Evolutionary conservation across 768 basidiomycete species (phyloP).

Genomic region (Amanita pseudoporphyria): DNA sequence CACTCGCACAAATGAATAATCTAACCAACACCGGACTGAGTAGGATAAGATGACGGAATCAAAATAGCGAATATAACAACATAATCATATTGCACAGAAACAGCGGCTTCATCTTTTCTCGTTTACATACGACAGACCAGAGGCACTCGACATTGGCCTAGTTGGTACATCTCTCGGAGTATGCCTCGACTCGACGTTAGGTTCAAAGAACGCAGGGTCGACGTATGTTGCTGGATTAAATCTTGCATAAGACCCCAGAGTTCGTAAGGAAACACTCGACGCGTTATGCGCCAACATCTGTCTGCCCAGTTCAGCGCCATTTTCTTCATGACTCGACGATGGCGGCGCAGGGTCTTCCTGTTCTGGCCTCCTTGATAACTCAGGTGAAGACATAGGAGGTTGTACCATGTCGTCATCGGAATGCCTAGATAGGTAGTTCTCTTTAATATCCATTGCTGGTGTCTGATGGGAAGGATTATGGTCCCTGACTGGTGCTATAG

Average conservation of each 20-base stretch:
- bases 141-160: constrained; percentile 7
- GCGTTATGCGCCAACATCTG: constrained; percentile 13
- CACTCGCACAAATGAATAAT: too few species aligned
- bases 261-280: constrained; percentile 23
- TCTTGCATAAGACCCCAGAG: constrained; percentile 18
- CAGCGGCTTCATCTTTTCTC: neutral
- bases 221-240: constrained; percentile 22
- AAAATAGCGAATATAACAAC: too few species aligned
- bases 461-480: constrained; percentile 2
- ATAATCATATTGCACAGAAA: too few species aligned
- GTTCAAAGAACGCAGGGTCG: constrained; percentile 22
- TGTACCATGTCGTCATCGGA: constrained; percentile 5
- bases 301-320: neutral
- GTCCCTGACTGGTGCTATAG: neutral
- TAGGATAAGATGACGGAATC: too few species aligned
- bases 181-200: constrained; percentile 2
- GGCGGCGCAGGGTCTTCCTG: neutral
- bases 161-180: constrained; percentile 3
- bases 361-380: neutral
- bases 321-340: neutral
- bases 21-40: too few species aligned
- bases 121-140: constrained; percentile 8
- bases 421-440: constrained; percentile 1
- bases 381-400: neutral
- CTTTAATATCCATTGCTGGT: constrained; percentile 5